Evolutionary conservation across 352 stramenopile genomes (phyloP), one percentile per base, ranked within the genome.

Genomic region (Thalassiosira gravida): DNA sequence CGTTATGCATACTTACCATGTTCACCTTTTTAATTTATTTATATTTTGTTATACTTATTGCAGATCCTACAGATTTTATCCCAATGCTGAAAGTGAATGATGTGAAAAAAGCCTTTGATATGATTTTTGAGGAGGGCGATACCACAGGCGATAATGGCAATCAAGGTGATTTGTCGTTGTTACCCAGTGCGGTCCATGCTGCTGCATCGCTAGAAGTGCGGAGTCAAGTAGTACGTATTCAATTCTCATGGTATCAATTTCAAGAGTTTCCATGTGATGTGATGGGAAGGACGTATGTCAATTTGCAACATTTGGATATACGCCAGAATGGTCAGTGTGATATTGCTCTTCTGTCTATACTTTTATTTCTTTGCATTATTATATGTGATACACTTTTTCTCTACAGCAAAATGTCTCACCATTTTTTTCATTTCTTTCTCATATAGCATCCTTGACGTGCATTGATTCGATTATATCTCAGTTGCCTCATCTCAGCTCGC

Each of bases 171-270:
- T n/a, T n/a, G n/a, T n/a, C n/a, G n/a, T n/a, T n/a, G n/a, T n/a
- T n/a, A n/a, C n/a, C n/a, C n/a, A n/a, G n/a, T n/a, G n/a, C n/a
- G n/a, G n/a, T n/a, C n/a, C n/a, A n/a, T n/a, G n/a, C n/a, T n/a
- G 46, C 62, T 67, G 29, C 64, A 13, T 52, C 58, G 13, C 56
- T 20, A 8, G 53, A 67, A 18, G 29, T 50, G 8, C 46, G 73
- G 39, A 32, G 62, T 67, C 42, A 58, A 39, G 62, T 81, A 9
- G 44, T 25, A 11, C 59, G 73, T n/a, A 68, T 81, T 63, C 73
- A 76, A 37, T 76, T 81, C 53, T 61, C 22, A 18, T 81, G 65
- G 64, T 81, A 81, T 75, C 64, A 81, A 22, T 81, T 81, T 49
- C 6, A 58, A 24, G 6, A 53, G 46, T 71, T 81, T 61, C 73